Percentiles rank a stretch among this genome's conserved stretches.
Conservation (phyloP, 345 rosid genomes). For the Salix dunnii region DNA sequence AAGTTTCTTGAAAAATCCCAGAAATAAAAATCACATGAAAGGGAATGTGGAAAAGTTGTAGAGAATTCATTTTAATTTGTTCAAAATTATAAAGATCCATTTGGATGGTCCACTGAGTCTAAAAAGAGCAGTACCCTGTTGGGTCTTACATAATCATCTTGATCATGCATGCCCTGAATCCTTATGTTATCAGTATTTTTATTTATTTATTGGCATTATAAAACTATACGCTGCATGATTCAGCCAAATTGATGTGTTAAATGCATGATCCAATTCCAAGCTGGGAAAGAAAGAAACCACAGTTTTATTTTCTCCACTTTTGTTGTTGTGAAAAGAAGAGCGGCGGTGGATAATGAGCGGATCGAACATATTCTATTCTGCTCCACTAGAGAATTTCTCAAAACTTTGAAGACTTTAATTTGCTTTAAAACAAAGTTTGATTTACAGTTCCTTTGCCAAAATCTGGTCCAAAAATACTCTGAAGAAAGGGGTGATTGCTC, state of each 20-base stretch:
- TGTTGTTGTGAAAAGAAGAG: neutral
- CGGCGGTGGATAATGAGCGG: neutral
- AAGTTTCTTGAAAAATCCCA: neutral
- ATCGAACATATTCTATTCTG: neutral
- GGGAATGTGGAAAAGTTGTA: neutral
- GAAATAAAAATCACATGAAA: neutral
- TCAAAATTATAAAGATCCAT: neutral
- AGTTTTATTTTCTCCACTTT: neutral
- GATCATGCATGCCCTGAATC: too few relatives aligned
- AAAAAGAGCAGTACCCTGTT: too few relatives aligned
- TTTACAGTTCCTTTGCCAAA: conserved; percentile 2
- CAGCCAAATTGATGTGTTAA: too few relatives aligned
- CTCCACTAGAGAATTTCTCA: neutral
- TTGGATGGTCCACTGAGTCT: too few relatives aligned
- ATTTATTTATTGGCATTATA: too few relatives aligned
- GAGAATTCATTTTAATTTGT: neutral
- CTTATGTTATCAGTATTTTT: too few relatives aligned
- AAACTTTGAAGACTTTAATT: neutral
- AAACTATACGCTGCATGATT: too few relatives aligned
- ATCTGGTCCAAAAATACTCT: neutral
- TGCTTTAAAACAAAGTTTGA: conserved; percentile 13
- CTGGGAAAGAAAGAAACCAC: too few relatives aligned
- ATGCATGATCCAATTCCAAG: too few relatives aligned
- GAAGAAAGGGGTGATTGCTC: conserved; percentile 1
- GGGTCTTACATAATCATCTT: too few relatives aligned